These are phyloP conservation scores for Pueraria montana DNA, from an alignment of 306 rosid species.

Conservation along the genomic window DNA sequence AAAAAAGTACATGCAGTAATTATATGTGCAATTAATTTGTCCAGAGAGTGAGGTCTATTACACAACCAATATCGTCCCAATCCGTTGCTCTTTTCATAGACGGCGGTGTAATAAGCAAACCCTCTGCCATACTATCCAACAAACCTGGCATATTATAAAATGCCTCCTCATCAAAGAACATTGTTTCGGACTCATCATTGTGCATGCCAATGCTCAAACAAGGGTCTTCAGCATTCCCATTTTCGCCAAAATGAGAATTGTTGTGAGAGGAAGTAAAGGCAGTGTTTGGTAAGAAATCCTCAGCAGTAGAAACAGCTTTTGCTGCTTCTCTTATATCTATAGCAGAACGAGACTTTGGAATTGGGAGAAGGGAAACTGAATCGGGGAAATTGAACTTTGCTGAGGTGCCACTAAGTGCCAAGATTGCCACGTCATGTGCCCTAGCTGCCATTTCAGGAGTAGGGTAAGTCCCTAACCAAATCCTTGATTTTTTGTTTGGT, in stretches of 20 bases:
- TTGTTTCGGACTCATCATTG: not conserved
- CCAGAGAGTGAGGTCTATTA: conserved; percentile 35
- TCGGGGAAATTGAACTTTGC: conserved; percentile 49
- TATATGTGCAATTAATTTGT: not conserved
- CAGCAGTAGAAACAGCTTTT: not conserved
- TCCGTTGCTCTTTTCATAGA: conserved; percentile 8
- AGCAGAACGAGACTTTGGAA: conserved; percentile 31
- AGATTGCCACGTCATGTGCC: conserved; percentile 56
- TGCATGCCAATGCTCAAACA: not conserved
- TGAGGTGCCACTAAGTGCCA: conserved; percentile 45
- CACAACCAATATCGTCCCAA: not conserved
- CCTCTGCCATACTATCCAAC: conserved; percentile 51
- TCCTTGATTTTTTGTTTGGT: conserved; percentile 45
- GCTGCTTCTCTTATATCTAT: conserved; percentile 34
- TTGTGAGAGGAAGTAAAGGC: not conserved
- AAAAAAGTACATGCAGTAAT: not conserved
- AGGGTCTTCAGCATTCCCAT: not conserved
- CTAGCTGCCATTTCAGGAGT: conserved; percentile 57
- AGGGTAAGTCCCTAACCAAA: conserved; percentile 53
- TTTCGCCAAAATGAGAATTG: not conserved
- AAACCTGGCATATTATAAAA: conserved; percentile 50
- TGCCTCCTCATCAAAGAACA: conserved; percentile 49
- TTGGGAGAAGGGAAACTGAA: conserved; percentile 42
- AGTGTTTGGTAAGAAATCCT: not conserved
- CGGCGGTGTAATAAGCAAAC: conserved; percentile 43